A percentile compares a stretch with the other conserved stretches of the same genome.
phyloP scores from a whole-genome alignment of 768 basidiomycete species.

The Lactarius indigo region DNA sequence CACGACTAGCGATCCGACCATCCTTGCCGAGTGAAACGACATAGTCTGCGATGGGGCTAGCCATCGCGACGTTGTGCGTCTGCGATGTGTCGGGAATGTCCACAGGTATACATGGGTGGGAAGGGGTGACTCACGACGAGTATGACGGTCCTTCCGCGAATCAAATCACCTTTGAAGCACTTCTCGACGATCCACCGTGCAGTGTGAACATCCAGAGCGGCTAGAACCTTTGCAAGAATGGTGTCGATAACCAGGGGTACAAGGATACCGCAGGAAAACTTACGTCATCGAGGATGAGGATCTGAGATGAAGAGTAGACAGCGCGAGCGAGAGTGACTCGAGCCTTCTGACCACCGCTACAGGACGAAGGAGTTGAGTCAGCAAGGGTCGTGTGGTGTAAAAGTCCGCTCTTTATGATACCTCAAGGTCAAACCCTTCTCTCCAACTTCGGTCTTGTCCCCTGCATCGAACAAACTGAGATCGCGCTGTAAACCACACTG shows the following conservation, averaged over 20 bases:
- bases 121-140: constrained; percentile 41
- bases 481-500: constrained; percentile 37
- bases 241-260: neutral
- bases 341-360: constrained; percentile 56
- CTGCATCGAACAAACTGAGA: constrained; percentile 45
- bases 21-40: constrained; percentile 55
- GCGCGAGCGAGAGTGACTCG: constrained; percentile 56
- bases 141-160: constrained; percentile 47
- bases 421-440: constrained; percentile 52
- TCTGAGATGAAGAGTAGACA: constrained; percentile 54
- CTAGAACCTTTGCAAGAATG: constrained; percentile 35
- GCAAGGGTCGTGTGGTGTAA: neutral
- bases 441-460: constrained; percentile 53
- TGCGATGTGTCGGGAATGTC: constrained; percentile 22
- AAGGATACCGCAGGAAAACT: neutral
- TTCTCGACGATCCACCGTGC: constrained; percentile 49
- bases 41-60: constrained; percentile 49
- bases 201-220: constrained; percentile 53
- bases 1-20: constrained; percentile 49
- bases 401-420: constrained; percentile 9
- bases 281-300: constrained; percentile 73
- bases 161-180: constrained; percentile 45
- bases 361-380: neutral
- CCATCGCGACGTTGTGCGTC: constrained; percentile 55
- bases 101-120: neutral